Conservation (phyloP, 306 rosid genomes). For the Malus domestica region ASM211411v1 NC_041801.1:7216501-7217000, state of each 20-base stretch:
- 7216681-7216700: slow-evolving; percentile 44
- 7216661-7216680: neutral
- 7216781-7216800: slow-evolving; percentile 68
- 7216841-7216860: neutral
- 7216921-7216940: neutral
- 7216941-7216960: neutral
- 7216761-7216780: slow-evolving; percentile 63
- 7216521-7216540: too few relatives aligned
- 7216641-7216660: too few relatives aligned
- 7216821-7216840: slow-evolving; percentile 99
- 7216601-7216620: too few relatives aligned
- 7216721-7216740: slow-evolving; percentile 92
- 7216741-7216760: slow-evolving; percentile 66
- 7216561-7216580: too few relatives aligned
- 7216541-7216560: too few relatives aligned
- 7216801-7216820: slow-evolving; percentile 89
- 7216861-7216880: neutral
- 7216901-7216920: neutral
- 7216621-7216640: too few relatives aligned
- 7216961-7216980: neutral
- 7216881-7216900: neutral
- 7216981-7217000: too few relatives aligned
- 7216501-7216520: too few relatives aligned
- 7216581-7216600: too few relatives aligned
- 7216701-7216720: slow-evolving; percentile 87